These are phyloP conservation scores for Lasiosphaeriaceae sp. DNA, from an alignment of 495 filamentous ascomycete genomes.

Conservation along the genomic window DNA sequence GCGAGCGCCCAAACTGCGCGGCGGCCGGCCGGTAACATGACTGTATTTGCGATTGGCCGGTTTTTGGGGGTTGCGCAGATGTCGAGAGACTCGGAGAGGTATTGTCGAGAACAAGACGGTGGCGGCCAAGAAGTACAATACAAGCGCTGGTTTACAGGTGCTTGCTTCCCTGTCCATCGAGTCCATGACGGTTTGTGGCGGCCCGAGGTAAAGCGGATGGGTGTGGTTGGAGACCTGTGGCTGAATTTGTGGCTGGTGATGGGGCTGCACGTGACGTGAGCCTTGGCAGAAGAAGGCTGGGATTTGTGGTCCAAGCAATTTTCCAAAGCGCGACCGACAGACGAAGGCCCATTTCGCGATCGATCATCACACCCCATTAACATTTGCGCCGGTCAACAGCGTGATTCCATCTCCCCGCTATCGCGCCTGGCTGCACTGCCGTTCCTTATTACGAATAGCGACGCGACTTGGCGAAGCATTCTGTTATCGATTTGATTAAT, in stretches of 20 bases:
- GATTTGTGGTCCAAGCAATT: conserved; percentile 31
- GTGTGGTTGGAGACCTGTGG: too few species aligned
- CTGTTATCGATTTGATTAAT: background rate
- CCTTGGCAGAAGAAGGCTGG: too few species aligned
- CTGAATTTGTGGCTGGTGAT: too few species aligned
- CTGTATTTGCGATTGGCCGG: conserved; percentile 12
- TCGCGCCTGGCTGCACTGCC: background rate
- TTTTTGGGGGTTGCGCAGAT: background rate
- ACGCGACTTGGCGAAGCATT: conserved; percentile 2
- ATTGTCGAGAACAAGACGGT: too few species aligned
- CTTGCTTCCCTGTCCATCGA: too few species aligned
- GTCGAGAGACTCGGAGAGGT: background rate
- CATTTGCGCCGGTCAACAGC: conserved; percentile 19
- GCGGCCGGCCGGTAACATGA: conserved; percentile 24
- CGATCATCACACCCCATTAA: conserved; percentile 16
- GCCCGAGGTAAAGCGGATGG: conserved; percentile 24
- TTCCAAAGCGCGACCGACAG: conserved; percentile 32
- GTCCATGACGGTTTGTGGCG: conserved; percentile 16
- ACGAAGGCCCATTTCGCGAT: conserved; percentile 19
- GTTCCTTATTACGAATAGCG: background rate
- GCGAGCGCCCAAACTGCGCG: conserved; percentile 29
- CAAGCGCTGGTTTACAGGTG: too few species aligned
- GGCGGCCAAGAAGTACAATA: too few species aligned
- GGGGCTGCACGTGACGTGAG: too few species aligned
- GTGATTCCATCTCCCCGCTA: conserved; percentile 7